phyloP scores from a whole-genome alignment of 2,329 filamentous ascomycete species.

The Teratosphaeria zuluensis region DNA sequence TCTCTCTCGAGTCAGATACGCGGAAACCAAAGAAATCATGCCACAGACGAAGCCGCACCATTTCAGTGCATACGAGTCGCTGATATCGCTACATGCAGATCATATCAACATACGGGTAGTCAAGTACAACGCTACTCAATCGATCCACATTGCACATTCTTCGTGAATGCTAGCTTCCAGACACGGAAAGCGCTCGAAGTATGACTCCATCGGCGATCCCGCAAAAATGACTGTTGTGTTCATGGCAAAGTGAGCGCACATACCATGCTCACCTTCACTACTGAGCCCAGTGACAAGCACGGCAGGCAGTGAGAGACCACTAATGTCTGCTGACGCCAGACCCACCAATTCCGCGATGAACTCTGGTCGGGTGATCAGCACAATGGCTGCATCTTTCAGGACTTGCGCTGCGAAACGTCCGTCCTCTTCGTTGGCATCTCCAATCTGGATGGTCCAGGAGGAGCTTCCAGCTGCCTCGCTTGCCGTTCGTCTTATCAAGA shows the following conservation, averaged over 20 bases:
- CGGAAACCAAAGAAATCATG: not conserved
- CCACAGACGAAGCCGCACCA: not conserved
- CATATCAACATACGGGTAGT: not conserved
- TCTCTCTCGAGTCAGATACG: not conserved
- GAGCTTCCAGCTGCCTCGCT: not conserved
- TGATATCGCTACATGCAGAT: not conserved
- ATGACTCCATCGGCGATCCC: not conserved
- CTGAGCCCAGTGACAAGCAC: not conserved
- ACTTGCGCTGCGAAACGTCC: not conserved
- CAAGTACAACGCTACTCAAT: not conserved
- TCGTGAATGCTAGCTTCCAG: not conserved
- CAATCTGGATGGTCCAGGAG: not conserved
- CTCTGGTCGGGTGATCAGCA: not conserved
- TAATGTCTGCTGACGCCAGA: not conserved
- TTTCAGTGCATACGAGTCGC: not conserved
- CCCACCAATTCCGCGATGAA: not conserved
- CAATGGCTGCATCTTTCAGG: not conserved
- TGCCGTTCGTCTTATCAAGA: not conserved
- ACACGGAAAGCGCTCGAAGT: not conserved
- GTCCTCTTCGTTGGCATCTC: not conserved
- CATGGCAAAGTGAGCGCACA: not conserved
- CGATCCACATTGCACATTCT: not conserved
- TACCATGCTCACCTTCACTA: not conserved
- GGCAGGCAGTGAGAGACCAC: not conserved
- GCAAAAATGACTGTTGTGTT: not conserved